Percentiles rank a stretch among this genome's conserved stretches.
Conservation (phyloP, 345 rosid species). For the Eucalyptus sp. region DNA sequence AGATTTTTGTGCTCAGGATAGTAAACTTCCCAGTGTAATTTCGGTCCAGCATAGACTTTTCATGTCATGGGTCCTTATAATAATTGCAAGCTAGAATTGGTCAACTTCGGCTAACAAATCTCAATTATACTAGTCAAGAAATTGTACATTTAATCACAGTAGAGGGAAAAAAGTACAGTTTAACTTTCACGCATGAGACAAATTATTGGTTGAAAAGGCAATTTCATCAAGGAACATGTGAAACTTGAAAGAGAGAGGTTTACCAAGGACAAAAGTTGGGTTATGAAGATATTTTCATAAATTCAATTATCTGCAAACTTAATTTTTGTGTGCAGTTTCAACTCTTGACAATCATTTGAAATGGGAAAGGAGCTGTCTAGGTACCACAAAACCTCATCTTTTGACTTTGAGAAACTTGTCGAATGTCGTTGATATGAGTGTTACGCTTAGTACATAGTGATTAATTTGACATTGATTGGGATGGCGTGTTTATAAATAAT, state of each 20-base stretch:
- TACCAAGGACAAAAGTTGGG: background rate
- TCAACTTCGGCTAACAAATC: background rate
- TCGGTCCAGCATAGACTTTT: background rate
- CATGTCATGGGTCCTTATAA: background rate
- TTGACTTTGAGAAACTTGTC: background rate
- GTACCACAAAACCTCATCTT: background rate
- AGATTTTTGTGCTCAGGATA: background rate
- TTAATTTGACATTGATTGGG: background rate
- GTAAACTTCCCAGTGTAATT: background rate
- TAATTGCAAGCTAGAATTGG: background rate
- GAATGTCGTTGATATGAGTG: background rate
- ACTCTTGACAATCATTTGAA: background rate
- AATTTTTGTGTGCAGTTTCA: background rate
- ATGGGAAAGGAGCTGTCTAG: background rate
- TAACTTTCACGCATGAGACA: background rate
- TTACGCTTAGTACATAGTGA: background rate
- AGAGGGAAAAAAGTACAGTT: background rate
- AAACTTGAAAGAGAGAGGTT: background rate
- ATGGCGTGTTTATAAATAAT: background rate
- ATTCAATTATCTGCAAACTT: background rate
- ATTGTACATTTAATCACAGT: background rate
- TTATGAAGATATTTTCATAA: background rate
- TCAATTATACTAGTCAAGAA: background rate
- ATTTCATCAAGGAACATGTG: background rate
- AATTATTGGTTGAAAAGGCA: background rate